Percentiles rank a stretch among this genome's conserved stretches.
These are phyloP conservation scores for Xylaria sp. DNA, from an alignment of 2,329 filamentous ascomycete species.

Conservation along the genomic window DNA sequence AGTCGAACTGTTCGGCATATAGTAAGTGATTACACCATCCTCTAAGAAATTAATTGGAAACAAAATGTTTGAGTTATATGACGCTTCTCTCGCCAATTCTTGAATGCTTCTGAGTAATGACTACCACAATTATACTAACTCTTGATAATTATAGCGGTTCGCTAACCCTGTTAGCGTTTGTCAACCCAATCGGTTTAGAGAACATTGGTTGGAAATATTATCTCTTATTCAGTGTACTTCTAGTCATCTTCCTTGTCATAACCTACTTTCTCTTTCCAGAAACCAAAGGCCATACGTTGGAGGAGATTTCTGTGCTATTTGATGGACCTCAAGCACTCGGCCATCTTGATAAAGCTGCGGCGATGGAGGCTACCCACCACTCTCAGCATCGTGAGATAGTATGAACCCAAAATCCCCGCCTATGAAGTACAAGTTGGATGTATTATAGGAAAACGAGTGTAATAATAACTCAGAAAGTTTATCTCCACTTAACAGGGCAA, in stretches of 20 bases:
- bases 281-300: constrained; percentile 44
- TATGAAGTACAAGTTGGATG: too few species aligned
- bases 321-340: constrained; percentile 30
- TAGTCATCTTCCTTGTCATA: constrained; percentile 46
- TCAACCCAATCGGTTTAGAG: constrained; percentile 50
- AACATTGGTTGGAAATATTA: constrained; percentile 53
- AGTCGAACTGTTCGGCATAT: constrained; percentile 56
- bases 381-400: constrained; percentile 1
- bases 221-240: constrained; percentile 54
- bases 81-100: background rate
- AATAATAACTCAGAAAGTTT: too few species aligned
- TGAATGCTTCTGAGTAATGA: background rate
- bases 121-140: background rate
- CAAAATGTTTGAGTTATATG: background rate
- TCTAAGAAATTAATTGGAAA: background rate
- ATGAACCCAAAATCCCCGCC: background rate
- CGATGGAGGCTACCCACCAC: background rate
- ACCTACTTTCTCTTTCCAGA: constrained; percentile 52
- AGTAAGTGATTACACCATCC: constrained; percentile 16
- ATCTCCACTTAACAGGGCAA: too few species aligned
- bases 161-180: constrained; percentile 21
- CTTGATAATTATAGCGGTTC: background rate
- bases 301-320: constrained; percentile 47
- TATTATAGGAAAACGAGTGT: too few species aligned
- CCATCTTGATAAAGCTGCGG: background rate